Evolutionary conservation across 2,329 filamentous ascomycete species (phyloP).

Genomic region (Fusarium circinatum): DNA sequence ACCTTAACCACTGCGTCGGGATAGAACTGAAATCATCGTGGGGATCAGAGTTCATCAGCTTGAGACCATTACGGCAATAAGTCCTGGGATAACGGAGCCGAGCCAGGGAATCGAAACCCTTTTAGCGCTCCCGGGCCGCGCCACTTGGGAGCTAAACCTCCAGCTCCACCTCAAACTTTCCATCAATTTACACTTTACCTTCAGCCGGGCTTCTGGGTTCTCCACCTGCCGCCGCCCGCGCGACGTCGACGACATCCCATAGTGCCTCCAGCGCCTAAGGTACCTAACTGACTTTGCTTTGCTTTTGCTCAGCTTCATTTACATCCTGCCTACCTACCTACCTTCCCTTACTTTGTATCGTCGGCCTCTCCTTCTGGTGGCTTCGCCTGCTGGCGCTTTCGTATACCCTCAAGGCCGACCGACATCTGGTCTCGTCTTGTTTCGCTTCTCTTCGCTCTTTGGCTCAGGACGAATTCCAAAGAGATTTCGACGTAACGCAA

Average conservation of each 20-base stretch:
- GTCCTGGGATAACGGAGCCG: slow-evolving; percentile 1
- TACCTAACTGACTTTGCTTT: background rate
- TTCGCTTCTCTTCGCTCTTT: slow-evolving; percentile 12
- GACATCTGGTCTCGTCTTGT: background rate
- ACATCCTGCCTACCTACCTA: background rate
- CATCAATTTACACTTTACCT: slow-evolving; percentile 37
- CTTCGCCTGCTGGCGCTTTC: slow-evolving; percentile 21
- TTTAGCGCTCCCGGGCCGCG: slow-evolving; percentile 38
- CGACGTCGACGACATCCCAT: slow-evolving; percentile 20
- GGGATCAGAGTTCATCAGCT: slow-evolving; percentile 9
- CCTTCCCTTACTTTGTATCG: slow-evolving; percentile 10
- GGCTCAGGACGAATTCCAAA: slow-evolving; percentile 2
- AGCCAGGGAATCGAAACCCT: slow-evolving; percentile 22
- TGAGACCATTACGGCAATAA: slow-evolving; percentile 18
- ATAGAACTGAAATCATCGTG: slow-evolving; percentile 12
- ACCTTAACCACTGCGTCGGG: slow-evolving; percentile 21
- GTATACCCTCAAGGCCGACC: background rate
- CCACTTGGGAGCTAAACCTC: slow-evolving; percentile 32
- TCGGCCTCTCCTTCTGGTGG: slow-evolving; percentile 34
- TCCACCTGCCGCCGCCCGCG: slow-evolving; percentile 35
- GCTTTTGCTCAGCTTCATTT: background rate
- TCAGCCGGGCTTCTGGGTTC: slow-evolving; percentile 36
- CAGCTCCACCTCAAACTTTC: slow-evolving; percentile 15
- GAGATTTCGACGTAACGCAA: background rate
- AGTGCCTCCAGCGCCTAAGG: background rate